These are phyloP conservation scores for Pisolithus albus DNA, from an alignment of 768 basidiomycete species.

Conservation along the genomic window DNA sequence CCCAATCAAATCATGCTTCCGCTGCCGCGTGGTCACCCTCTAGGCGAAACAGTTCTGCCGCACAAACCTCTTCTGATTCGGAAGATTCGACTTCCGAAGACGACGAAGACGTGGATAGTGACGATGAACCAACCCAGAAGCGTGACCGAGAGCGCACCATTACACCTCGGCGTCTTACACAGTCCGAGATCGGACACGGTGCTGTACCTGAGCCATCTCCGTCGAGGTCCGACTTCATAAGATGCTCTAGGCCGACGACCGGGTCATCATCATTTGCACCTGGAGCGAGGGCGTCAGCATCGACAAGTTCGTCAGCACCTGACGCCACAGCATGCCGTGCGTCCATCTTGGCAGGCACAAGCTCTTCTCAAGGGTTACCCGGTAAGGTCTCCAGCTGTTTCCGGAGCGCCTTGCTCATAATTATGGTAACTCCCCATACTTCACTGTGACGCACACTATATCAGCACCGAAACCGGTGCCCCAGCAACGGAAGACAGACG, in stretches of 20 bases:
- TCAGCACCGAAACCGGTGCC: constrained; percentile 4
- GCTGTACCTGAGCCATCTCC: not conserved
- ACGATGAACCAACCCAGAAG: constrained; percentile 27
- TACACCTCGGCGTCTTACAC: constrained; percentile 16
- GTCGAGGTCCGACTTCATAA: constrained; percentile 5
- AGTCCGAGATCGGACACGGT: constrained; percentile 17
- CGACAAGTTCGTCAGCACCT: constrained; percentile 52
- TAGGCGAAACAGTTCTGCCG: constrained; percentile 13
- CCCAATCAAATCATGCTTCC: constrained; percentile 9
- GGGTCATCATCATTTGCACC: constrained; percentile 4
- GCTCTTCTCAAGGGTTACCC: constrained; percentile 18
- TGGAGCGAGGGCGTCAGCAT: constrained; percentile 47
- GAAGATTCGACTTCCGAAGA: constrained; percentile 32
- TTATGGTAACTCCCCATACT: not conserved
- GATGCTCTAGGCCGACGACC: constrained; percentile 7
- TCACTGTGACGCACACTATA: not conserved
- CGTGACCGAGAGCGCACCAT: constrained; percentile 30
- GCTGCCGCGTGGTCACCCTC: constrained; percentile 4
- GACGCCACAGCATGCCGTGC: constrained; percentile 47
- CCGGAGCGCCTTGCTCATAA: not conserved
- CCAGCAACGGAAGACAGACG: constrained; percentile 8
- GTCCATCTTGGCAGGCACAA: constrained; percentile 31
- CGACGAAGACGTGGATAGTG: constrained; percentile 32
- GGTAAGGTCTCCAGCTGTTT: constrained; percentile 21
- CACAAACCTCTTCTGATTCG: constrained; percentile 23